A percentile compares a stretch with the other conserved stretches of the same genome.
Conservation (phyloP, 306 rosid species). For the Arachis stenosperma region DNA sequence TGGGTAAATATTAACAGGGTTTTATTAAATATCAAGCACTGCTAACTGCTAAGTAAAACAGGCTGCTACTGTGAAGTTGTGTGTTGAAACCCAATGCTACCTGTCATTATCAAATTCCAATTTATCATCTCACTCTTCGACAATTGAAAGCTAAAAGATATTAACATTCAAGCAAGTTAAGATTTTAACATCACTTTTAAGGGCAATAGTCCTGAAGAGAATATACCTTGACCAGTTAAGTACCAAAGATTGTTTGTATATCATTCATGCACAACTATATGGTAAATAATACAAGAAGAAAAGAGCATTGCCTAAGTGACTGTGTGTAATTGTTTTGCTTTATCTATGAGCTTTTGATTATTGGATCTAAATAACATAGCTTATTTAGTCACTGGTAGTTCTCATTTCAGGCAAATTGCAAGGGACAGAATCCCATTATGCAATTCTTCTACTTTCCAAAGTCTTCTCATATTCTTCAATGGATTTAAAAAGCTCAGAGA, state of each 20-base stretch:
- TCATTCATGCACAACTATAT: background rate
- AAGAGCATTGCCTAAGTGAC: background rate
- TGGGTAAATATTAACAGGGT: too few relatives aligned
- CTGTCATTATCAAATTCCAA: too few relatives aligned
- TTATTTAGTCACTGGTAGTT: background rate
- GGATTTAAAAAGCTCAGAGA: slow-evolving; percentile 94
- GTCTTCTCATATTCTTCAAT: slow-evolving; percentile 93
- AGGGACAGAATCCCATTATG: slow-evolving; percentile 16
- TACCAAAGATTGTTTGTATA: background rate
- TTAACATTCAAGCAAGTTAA: too few relatives aligned
- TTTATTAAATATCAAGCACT: too few relatives aligned
- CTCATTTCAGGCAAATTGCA: too few relatives aligned
- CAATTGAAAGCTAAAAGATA: too few relatives aligned
- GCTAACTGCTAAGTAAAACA: too few relatives aligned
- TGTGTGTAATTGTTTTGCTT: background rate
- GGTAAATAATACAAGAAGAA: background rate
- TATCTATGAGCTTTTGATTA: background rate
- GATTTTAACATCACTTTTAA: too few relatives aligned
- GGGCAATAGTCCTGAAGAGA: background rate
- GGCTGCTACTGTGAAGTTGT: too few relatives aligned
- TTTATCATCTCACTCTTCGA: too few relatives aligned
- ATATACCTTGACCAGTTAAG: background rate
- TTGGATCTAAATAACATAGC: background rate
- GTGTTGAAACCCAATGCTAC: too few relatives aligned
- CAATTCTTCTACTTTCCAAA: slow-evolving; percentile 55